Evolutionary conservation across 2,329 filamentous ascomycete genomes (phyloP), one percentile per base, ranked within the genome.

Genomic region (Verticillium isaacii): DNA sequence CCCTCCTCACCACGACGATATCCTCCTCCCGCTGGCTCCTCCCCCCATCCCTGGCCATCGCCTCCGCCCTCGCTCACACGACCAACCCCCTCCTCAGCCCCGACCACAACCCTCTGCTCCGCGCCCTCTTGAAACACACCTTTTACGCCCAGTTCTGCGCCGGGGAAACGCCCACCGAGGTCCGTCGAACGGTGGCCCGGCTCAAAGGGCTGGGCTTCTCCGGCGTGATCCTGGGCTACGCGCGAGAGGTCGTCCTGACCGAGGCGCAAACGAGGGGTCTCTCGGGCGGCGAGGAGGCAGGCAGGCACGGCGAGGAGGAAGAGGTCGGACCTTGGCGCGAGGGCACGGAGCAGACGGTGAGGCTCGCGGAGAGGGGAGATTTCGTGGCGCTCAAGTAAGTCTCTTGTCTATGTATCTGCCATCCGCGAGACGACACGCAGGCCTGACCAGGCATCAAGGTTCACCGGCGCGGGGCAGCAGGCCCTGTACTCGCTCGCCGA

Each of bases 81-180:
- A 84, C 84, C 58, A 88, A 79, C 62, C 78, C 84, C 1, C 60
- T 93, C 0, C 80, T 95, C 62, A 89, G 89, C 73, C 88, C 92
- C 5, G 92, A 96, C 71, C 81, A 78, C 59, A 97, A 96, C 71
- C 86, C 86, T 0, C 56, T 94, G 1, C 81, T 96, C 17, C 84
- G 87, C 54, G 85, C 80, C 63, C 71, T 93, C 52, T 80, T 97
- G 58, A 92, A 93, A 73, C 85, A 88, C 71, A 96, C 92, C 0
- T 93, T 97, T 69, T 97, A 97, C 73, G 87, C 88, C 29, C 93
- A 97, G 70, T 97, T 96, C 75, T 97, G 93, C 74, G 92, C 91
- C 0, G 93, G 93, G 32, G 90, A 93, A 75, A 89, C 85, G 57
- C 80, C 83, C 0, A 69, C 73, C 1, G 91, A 97, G 74, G 89